Base-by-base conservation (phyloP, 108 stramenopile genomes). In the Cyclotella baltica region DNA sequence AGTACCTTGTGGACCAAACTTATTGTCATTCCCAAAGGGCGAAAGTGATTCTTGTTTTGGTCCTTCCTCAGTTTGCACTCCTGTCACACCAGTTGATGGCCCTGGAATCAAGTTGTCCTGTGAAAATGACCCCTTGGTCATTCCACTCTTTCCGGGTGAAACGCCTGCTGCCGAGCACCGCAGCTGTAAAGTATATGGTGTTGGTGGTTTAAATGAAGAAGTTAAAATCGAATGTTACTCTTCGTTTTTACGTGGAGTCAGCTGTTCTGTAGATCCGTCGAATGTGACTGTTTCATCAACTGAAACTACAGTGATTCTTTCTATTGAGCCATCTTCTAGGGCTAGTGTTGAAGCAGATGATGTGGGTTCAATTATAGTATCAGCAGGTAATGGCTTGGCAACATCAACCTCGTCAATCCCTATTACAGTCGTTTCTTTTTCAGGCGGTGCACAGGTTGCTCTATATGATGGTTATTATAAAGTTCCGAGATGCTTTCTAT, bases 1-100 rank as follows among this genome's bases (percentile, higher is more conserved):
- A n/a, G n/a, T n/a, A n/a, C n/a, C n/a, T n/a, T n/a, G n/a, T n/a
- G n/a, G n/a, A n/a, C n/a, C n/a, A n/a, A n/a, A n/a, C n/a, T n/a
- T n/a, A n/a, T n/a, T n/a, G n/a, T n/a, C n/a, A n/a, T n/a, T n/a
- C 23, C 43, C 63, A 9, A 65, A 65, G 27, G 63, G 63, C 15
- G 16, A 18, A 16, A 27, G 25, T 15, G 37, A 37, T 28, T 25
- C 43, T 0, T 46, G 38, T 40, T 47, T 65, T 43, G 59, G 59
- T 3, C 59, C 59, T 61, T 30, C 59, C 15, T 61, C 59, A 34
- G 59, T 11, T n/a, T 61, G 59, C 11, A 61, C 33, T 34, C 20
- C 11, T 2, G 59, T 33, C 10, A n/a, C 2, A 34, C 59, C 59
- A 11, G 31, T 19, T 13, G 30, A 16, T 34, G 31, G 31, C 13